Base-by-base conservation (phyloP, 129 eudicot species). In the Saposhnikovia divaricata region DNA sequence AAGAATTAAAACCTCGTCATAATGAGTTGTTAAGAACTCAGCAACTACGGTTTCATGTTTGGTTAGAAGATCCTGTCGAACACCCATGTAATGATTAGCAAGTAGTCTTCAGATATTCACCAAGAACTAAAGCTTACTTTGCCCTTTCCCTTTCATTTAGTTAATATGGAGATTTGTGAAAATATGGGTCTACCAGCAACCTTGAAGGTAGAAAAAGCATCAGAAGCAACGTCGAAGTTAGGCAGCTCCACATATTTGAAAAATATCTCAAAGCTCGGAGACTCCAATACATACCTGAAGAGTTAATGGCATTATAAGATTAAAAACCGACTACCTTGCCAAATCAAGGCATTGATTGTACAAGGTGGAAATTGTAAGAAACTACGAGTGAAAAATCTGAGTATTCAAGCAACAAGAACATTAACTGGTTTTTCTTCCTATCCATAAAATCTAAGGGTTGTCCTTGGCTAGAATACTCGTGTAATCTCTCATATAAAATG, bases 161-260 rank as follows among this genome's bases (percentile, higher is more conserved):
- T 51, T 34, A 50, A 57, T 79, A 38, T 85, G 21, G 38, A 81
- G 39, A 83, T 39, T 19, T 81, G 63, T 72, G 57, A 42, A 85
- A 69, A 55, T n/a, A 45, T 71, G 72, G 34, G 75, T 83, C 91
- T 81, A 83, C 14, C 28, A 77, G 21, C 40, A 14, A 94, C 98
- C 98, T 95, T 95, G 78, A 95, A 95, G 42, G 97, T 92, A 76
- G 93, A 89, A 86, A 95, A 95, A 25, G 98, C 98, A 92, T 95
- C 98, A 46, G 97, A 95, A 46, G 98, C 93, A 82, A 95, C 89
- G 81, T 95, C 98, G 11, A 95, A 95, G 86, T 89, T 92, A 15
- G 97, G 92, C 79, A 92, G 93, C 90, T 92, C 97, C 83, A 95
- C 91, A 68, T 90, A 95, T 77, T 95, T 95, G 85, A 92, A 95